Base-by-base conservation (phyloP, 225 moss, liverwort and hornwort genomes). In the Pleurozium schreberi region DNA sequence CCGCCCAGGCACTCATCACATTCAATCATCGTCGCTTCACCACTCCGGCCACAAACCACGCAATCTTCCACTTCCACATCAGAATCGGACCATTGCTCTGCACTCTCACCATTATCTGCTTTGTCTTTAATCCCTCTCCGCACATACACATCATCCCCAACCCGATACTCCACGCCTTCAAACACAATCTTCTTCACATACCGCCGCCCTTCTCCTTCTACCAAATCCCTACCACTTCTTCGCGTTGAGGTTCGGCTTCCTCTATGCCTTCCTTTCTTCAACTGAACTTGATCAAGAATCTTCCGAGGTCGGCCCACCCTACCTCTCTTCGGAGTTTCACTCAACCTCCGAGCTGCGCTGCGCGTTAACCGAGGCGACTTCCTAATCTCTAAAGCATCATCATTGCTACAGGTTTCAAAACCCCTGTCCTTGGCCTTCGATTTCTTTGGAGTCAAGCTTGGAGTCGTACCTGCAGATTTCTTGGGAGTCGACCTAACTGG, bases 71-170 rank as follows among this genome's bases (percentile, higher is more conserved):
- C 92, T 87, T 99, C 99, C 16, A 74, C 88, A 83, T 96, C 97
- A 40, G 97, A 97, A 89, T 99, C 99, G 7, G 93, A 92, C 65
- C 86, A 91, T n/a, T 88, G 71, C 75, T 68, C 93, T 50, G 73
- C 82, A 66, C 36, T 80, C 10, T 11, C 82, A 49, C 23, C 70
- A 86, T 79, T 86, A 42, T 66, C 77, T 23, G 33, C 68, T 69
- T 75, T 84, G 36, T 75, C 83, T 85, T 90, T 85, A 80, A n/a
- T 14, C 75, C 91, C 93, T 87, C 95, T 95, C 89, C 92, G 92
- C 11, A 98, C 94, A 85, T 98, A 98, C 43, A 98, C 98, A 60
- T 96, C 95, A 69, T 98, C 97, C 38, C 97, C 98, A 49, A 96
- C 89, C 40, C 88, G 89, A 75, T 92, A 96, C 83, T 94, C 93